phyloP scores from a whole-genome alignment of 2,329 filamentous ascomycete genomes.

The Magnaporthiopsis rhizophila region DNA sequence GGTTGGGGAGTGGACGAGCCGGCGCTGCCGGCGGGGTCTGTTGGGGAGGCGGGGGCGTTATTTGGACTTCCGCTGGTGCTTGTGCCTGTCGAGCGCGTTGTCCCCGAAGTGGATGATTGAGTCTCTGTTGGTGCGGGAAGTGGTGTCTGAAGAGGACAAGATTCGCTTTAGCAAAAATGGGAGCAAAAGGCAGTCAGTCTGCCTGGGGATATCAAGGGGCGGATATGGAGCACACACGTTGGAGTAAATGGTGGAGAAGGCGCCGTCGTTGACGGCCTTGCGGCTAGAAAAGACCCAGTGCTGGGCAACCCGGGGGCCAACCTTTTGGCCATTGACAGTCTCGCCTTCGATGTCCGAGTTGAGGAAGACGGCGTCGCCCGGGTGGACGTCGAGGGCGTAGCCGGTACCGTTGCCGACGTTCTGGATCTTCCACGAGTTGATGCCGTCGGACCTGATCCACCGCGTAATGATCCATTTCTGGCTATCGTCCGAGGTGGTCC shows the following conservation, averaged over 20 bases:
- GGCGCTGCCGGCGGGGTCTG: not conserved
- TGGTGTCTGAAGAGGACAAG: not conserved
- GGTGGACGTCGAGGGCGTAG: slow-evolving; percentile 7
- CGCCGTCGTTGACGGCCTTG: slow-evolving; percentile 2
- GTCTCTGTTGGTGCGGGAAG: not conserved
- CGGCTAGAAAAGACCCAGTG: slow-evolving; percentile 8
- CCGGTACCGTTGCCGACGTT: slow-evolving; percentile 5
- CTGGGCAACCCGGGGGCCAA: not conserved
- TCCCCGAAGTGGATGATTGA: too few species aligned
- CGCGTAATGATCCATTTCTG: slow-evolving; percentile 6
- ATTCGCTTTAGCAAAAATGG: not conserved
- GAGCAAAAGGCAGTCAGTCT: not conserved
- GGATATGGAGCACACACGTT: not conserved
- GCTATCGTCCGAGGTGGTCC: not conserved
- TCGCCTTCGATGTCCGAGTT: slow-evolving; percentile 1
- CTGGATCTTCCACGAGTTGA: slow-evolving; percentile 6
- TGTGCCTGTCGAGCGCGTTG: not conserved
- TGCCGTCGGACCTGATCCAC: slow-evolving; percentile 2
- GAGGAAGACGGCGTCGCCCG: not conserved
- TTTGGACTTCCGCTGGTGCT: not conserved
- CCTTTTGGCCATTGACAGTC: not conserved
- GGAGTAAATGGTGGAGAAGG: slow-evolving; percentile 5
- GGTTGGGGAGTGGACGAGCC: not conserved
- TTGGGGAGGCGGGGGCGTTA: not conserved
- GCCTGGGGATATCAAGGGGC: not conserved